Base-by-base conservation (phyloP, 148 eudicot genomes). In the Camellia granthamiana region DNA sequence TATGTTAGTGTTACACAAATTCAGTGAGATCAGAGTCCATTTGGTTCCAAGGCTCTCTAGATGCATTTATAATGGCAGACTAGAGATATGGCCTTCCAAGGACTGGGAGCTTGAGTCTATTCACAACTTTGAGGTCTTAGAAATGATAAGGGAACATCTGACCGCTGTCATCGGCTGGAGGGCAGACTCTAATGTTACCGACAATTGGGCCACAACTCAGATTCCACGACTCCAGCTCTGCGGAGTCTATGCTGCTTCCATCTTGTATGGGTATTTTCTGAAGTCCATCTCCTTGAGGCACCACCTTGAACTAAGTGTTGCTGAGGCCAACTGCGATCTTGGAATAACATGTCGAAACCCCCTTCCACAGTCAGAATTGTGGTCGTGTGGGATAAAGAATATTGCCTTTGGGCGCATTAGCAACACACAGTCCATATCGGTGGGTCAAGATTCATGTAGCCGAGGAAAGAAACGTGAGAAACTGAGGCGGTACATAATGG, bases 31-130 rank as follows among this genome's bases (percentile, higher is more conserved):
- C 51, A 69, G 85, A 83, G 97, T 93, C 38, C 92, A 89, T 72
- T 75, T 93, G 68, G 80, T 90, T 69, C 95, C 98, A 11, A 84
- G 86, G 85, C 97, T 92, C 75, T 89, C 91, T 51, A 86, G 83
- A 86, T 93, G 95, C 85, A 80, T 91, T 38, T 92, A 86, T 78
- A 91, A 91, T 63, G 83, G 88, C 67, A 84, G 97, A 80, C 89
- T 96, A 49, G 99, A 96, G 87, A 88, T 93, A 77, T 80, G 83
- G 63, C 97, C 95, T 41, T 88, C 89, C 6, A 91, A 87, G 81
- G 95, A 92, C 81, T 87, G 86, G 84, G 93, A 89, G 84, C 91
- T 96, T 41, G 95, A 96, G 84, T 89, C 97, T 12, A 88, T 93
- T 75, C 92, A 93, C 69, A 89, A 73, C 85, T 63, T 56, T 12